These are phyloP conservation scores for Debaryomyces hansenii DNA, from an alignment of 805 yeast genomes.

Conservation along the genomic window DNA sequence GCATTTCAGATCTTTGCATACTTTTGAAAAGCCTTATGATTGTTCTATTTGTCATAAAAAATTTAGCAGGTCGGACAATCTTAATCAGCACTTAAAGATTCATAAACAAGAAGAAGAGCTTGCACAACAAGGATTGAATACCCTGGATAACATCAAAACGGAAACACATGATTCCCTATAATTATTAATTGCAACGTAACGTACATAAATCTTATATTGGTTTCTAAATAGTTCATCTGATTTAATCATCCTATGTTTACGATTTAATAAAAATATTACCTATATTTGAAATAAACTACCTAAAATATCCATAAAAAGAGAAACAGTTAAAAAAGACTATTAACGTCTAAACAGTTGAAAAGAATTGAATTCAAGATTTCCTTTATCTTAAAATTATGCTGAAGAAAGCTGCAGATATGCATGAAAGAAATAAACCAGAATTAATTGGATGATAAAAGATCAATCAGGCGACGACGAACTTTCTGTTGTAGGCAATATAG, in stretches of 20 bases:
- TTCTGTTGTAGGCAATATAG: not conserved
- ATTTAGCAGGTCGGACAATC: constrained; percentile 46
- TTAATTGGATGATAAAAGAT: no score
- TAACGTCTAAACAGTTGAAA: not conserved
- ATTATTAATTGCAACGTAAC: no score
- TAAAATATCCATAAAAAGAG: not conserved
- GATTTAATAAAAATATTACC: not conserved
- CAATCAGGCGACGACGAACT: not conserved
- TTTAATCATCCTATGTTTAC: no score
- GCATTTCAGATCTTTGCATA: constrained; percentile 72
- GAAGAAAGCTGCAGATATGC: no score
- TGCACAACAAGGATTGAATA: not conserved
- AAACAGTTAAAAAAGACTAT: not conserved
- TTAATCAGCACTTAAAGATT: constrained; percentile 55
- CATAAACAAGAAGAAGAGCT: constrained; percentile 36
- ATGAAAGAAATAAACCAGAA: not conserved
- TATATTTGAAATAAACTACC: not conserved
- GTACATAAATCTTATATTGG: no score
- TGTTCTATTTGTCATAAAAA: constrained; percentile 63
- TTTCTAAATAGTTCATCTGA: no score
- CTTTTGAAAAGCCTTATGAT: constrained; percentile 67
- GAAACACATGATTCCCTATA: not conserved
- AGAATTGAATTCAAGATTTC: not conserved
- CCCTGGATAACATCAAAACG: not conserved
- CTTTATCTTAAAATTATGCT: not conserved